A percentile compares a stretch with the other conserved stretches of the same genome.
These are phyloP conservation scores for Boletus sensibilis DNA, from an alignment of 768 basidiomycete genomes.

Conservation along the genomic window DNA sequence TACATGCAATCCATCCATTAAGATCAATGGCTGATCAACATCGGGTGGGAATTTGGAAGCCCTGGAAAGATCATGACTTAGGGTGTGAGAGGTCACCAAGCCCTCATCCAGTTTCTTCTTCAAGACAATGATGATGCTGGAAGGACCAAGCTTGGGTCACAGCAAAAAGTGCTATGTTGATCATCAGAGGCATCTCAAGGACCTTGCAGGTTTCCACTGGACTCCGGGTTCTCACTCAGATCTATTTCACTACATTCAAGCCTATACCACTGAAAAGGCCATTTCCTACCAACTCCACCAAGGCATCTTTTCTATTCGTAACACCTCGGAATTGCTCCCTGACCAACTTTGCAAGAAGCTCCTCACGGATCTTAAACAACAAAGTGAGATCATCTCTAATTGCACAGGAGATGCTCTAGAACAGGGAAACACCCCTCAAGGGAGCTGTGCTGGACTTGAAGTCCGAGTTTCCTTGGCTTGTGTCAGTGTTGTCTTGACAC, in stretches of 20 bases:
- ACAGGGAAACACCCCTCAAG: not conserved
- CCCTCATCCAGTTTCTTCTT: not conserved
- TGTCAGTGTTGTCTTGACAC: accelerated
- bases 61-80: not conserved
- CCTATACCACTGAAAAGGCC: constrained; percentile 7
- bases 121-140: not conserved
- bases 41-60: not conserved
- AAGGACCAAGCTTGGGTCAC: accelerated
- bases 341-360: not conserved
- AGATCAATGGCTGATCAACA: not conserved
- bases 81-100: not conserved
- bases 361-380: not conserved
- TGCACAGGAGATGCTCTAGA: not conserved
- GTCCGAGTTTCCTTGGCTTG: not conserved
- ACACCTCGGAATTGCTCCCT: not conserved
- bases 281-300: constrained; percentile 12
- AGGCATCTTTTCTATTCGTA: not conserved
- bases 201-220: constrained; percentile 4
- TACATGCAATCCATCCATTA: not conserved
- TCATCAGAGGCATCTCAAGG: constrained; percentile 6
- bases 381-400: not conserved
- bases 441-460: not conserved
- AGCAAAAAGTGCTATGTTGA: not conserved
- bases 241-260: constrained; percentile 1
- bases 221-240: not conserved